Conservation (phyloP, 306 rosid genomes). For the Lupinus albus region DNA sequence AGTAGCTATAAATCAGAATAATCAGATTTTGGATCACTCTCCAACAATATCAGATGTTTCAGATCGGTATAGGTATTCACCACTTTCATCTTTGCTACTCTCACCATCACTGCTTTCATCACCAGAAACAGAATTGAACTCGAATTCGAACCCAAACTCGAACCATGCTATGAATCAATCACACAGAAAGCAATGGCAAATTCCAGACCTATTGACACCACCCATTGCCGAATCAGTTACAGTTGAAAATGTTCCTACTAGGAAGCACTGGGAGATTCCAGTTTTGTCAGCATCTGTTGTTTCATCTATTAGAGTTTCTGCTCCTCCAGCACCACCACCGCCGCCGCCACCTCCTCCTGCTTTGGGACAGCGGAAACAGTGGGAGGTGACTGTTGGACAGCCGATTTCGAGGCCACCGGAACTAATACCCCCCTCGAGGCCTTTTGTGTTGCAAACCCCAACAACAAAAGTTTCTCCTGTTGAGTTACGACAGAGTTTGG, state of each 20-base stretch:
- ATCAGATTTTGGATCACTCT: conserved; percentile 45
- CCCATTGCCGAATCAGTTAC: conserved; percentile 31
- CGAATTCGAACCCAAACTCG: not conserved
- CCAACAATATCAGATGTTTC: conserved; percentile 56
- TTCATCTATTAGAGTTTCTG: conserved; percentile 30
- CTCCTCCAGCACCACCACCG: conserved; percentile 29
- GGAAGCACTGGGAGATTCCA: conserved; percentile 56
- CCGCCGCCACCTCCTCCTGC: conserved; percentile 34
- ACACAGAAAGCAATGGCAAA: conserved; percentile 51
- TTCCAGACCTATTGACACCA: conserved; percentile 50
- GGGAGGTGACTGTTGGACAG: conserved; percentile 50
- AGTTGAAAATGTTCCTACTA: conserved; percentile 8
- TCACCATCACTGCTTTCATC: conserved; percentile 55
- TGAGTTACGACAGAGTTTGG: conserved; percentile 59
- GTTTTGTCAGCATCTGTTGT: conserved; percentile 36
- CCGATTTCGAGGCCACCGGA: conserved; percentile 58
- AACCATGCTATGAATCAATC: not conserved
- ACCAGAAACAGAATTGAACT: conserved; percentile 49
- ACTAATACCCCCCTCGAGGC: conserved; percentile 59
- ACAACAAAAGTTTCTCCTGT: conserved; percentile 59
- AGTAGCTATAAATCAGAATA: conserved; percentile 16
- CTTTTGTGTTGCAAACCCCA: conserved; percentile 53
- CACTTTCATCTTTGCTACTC: conserved; percentile 44
- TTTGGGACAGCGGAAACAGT: conserved; percentile 41
- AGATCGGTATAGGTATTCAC: conserved; percentile 53